Evolutionary conservation across 164 flowering plant species (phyloP).

Genomic region (Piper longum): DNA sequence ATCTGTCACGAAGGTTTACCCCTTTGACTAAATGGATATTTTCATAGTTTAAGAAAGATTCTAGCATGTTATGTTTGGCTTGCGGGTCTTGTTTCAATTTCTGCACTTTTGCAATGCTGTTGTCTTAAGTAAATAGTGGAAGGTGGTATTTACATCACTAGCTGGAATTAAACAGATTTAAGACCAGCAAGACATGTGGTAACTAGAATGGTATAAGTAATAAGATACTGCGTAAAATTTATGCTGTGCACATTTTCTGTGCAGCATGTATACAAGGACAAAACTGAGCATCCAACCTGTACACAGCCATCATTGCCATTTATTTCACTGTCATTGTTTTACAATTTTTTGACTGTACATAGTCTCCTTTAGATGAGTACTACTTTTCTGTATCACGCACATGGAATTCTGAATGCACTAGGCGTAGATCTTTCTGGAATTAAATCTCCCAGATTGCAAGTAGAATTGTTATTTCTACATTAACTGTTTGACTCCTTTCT

Average conservation of each 20-base stretch:
- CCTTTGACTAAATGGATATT: not conserved
- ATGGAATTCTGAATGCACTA: not conserved
- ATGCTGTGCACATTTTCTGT: too few relatives aligned
- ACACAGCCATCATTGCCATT: too few relatives aligned
- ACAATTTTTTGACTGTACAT: too few relatives aligned
- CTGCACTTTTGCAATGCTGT: not conserved
- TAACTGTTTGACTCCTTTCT: not conserved
- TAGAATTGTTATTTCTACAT: not conserved
- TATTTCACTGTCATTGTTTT: too few relatives aligned
- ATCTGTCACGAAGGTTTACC: conserved; percentile 84
- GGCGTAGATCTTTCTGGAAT: not conserved
- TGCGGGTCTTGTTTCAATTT: not conserved
- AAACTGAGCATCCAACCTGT: too few relatives aligned
- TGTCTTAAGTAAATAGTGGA: not conserved
- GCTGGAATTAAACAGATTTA: too few relatives aligned
- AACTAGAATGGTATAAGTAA: too few relatives aligned
- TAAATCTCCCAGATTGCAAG: not conserved
- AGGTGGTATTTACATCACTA: not conserved
- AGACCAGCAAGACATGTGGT: too few relatives aligned
- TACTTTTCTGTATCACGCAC: too few relatives aligned
- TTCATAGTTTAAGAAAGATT: not conserved
- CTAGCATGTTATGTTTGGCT: not conserved
- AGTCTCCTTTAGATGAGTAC: too few relatives aligned
- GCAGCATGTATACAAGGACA: too few relatives aligned
- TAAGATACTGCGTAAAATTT: too few relatives aligned